Conservation (phyloP, 1,284 basidiomycete species). For the Mycena sp. region DNA sequence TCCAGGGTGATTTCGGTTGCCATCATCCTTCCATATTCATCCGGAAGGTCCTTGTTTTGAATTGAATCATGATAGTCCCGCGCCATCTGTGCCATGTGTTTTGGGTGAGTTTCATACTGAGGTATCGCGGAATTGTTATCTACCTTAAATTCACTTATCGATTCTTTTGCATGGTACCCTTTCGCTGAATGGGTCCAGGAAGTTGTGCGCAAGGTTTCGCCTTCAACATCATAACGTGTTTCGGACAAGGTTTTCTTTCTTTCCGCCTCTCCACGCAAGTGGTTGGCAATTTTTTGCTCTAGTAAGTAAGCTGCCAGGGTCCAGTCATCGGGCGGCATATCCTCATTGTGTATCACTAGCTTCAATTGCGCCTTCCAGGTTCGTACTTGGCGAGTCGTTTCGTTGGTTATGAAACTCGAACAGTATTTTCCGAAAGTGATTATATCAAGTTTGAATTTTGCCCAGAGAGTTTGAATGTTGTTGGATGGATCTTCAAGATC, state of each 20-base stretch:
- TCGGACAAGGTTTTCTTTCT: slow-evolving; percentile 19
- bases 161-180: slow-evolving; percentile 20
- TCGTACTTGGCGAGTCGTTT: not conserved
- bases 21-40: not conserved
- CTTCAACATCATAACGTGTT: slow-evolving; percentile 1
- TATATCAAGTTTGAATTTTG: not conserved
- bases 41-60: slow-evolving; percentile 5
- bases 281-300: not conserved
- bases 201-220: slow-evolving; percentile 10
- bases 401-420: not conserved
- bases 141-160: slow-evolving; percentile 24
- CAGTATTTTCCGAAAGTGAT: not conserved
- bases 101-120: slow-evolving; percentile 23
- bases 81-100: slow-evolving; percentile 32
- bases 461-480: not conserved
- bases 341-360: not conserved
- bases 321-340: slow-evolving; percentile 5
- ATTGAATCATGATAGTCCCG: slow-evolving; percentile 11
- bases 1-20: not conserved
- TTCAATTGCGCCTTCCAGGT: not conserved
- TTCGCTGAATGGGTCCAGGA: not conserved
- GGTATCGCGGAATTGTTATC: not conserved
- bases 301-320: not conserved
- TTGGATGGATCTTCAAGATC: not conserved
- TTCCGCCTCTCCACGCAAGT: not conserved